A percentile compares a stretch with the other conserved stretches of the same genome.
phyloP scores from a whole-genome alignment of 202 grass and related monocot genomes.

The Digitaria exilis region DNA sequence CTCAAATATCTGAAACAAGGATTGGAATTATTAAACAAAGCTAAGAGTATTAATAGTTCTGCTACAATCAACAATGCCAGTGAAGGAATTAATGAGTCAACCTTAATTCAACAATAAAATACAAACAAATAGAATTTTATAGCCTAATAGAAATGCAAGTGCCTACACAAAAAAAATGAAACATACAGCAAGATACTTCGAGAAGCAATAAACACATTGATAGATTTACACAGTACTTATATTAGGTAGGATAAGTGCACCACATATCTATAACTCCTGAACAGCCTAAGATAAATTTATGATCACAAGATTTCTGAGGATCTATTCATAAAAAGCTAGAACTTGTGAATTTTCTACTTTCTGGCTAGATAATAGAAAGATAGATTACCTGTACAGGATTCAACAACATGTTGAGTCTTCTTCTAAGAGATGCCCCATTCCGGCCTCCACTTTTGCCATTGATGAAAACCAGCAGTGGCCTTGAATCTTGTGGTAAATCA shows the following conservation, averaged over 20 bases:
- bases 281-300: not conserved
- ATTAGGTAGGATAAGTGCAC: not conserved
- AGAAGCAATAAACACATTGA: not conserved
- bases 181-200: not conserved
- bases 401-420: constrained; percentile 82
- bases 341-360: not conserved
- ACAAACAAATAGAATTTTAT: not conserved
- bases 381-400: constrained; percentile 88
- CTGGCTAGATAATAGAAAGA: not conserved
- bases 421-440: constrained; percentile 74
- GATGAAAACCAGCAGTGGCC: constrained; percentile 93
- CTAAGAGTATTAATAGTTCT: constrained; percentile 14
- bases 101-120: not conserved
- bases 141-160: not conserved
- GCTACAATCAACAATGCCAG: not conserved
- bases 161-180: not conserved
- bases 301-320: not conserved
- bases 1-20: constrained; percentile 82
- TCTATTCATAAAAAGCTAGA: not conserved
- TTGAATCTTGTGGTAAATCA: constrained; percentile 66
- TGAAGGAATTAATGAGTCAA: not conserved
- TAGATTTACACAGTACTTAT: not conserved
- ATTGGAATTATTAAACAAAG: constrained; percentile 25
- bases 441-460: constrained; percentile 85
- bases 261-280: not conserved